Base-by-base conservation (phyloP, 2,329 filamentous ascomycete species). In the Hypomyces rosellus region DNA sequence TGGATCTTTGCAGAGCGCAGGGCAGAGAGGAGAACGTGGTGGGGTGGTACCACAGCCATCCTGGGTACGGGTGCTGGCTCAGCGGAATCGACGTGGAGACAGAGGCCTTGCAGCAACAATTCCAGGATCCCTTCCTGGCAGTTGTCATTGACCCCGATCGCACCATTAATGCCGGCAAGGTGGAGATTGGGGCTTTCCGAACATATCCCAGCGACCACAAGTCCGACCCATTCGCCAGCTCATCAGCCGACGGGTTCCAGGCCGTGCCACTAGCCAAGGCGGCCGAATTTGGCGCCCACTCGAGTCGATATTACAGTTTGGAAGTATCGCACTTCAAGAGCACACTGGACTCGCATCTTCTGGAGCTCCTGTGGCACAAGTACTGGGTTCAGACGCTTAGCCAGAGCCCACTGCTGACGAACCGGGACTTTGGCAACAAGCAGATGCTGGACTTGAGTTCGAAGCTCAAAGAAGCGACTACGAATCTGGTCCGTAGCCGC, bases 321-420 rank as follows among this genome's bases (percentile, higher is more conserved):
- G 88, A 95, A 54, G 88, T 97, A 13, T 89, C 89, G 33, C 89
- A 95, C 69, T 99, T 89, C 78, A 97, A 97, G 73, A 93, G 88
- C 56, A 86, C 87, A 0, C 84, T 99, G 25, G 93, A 99, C 69
- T 80, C 84, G 2, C 86, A 90, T 60, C 77, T 99, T 20, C 76
- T 99, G 5, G 89, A 95, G 63, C 79, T 89, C 46, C 76, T 99
- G 30, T 97, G 93, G 93, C 96, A 96, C 74, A 97, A 97, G 70
- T 99, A 99, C 75, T 96, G 90, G 93, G 91, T 96, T 34, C 88
- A 95, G 63, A 99, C 93, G 5, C 80, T 99, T 16, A 95, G 89
- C 33, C 89, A 95, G 61, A 93, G 84, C 59, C 91, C 92, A 18
- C 78, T 96, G 4, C 85, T 95, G 61, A 90, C 89, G 50, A 97